phyloP scores from a whole-genome alignment of 2,329 filamentous ascomycete species.

The Botryotinia convoluta region DNA sequence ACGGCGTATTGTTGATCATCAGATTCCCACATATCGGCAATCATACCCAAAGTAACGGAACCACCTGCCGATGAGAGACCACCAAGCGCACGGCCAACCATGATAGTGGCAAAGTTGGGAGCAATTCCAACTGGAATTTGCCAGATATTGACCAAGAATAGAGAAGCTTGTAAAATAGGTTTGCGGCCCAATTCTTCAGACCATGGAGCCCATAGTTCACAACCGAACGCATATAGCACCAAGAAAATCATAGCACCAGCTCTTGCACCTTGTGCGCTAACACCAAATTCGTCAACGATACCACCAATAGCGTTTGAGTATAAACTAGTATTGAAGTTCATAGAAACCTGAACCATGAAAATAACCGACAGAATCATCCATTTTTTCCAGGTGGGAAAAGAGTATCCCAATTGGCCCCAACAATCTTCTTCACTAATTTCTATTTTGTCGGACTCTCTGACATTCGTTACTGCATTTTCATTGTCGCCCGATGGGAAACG shows the following conservation, averaged over 20 bases:
- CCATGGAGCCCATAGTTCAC: constrained; percentile 87
- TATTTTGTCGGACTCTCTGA: constrained; percentile 20
- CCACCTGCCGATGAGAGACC: constrained; percentile 70
- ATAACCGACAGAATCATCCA: constrained; percentile 70
- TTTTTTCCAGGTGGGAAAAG: constrained; percentile 61
- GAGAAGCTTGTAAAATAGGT: constrained; percentile 68
- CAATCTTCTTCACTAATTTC: constrained; percentile 57
- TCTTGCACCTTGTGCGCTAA: constrained; percentile 67
- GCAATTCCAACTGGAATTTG: constrained; percentile 71
- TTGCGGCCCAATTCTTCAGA: constrained; percentile 78
- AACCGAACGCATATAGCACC: constrained; percentile 78
- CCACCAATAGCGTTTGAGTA: constrained; percentile 68
- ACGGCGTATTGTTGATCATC: constrained; percentile 73
- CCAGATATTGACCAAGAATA: constrained; percentile 76
- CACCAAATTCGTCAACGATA: constrained; percentile 64
- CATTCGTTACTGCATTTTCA: neutral
- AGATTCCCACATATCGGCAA: constrained; percentile 70
- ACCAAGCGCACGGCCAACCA: constrained; percentile 68
- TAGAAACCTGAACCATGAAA: constrained; percentile 70
- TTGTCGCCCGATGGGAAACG: constrained; percentile 8
- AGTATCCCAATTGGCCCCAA: constrained; percentile 63
- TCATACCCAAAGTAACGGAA: constrained; percentile 72
- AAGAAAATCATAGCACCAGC: constrained; percentile 77
- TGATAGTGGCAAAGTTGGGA: constrained; percentile 67
- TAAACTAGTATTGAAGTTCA: constrained; percentile 76